Conservation (phyloP, 2,329 filamentous ascomycete species). For the Trichoderma lentiforme region DNA sequence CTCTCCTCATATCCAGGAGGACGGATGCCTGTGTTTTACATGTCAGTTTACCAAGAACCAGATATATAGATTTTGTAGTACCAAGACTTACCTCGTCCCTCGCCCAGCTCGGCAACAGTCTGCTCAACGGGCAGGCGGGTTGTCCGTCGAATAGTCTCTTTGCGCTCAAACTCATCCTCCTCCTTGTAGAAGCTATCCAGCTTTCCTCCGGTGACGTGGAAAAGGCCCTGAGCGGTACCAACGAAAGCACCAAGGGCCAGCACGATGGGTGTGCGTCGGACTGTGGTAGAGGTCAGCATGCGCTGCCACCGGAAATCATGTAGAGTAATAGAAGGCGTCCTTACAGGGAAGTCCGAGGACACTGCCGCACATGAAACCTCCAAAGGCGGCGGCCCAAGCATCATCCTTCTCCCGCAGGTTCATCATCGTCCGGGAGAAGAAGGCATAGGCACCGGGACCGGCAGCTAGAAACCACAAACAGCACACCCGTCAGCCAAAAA, state of each 20-base stretch:
- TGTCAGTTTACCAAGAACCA: background rate
- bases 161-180: constrained; percentile 69
- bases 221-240: constrained; percentile 57
- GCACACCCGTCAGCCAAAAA: background rate
- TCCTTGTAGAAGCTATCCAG: constrained; percentile 51
- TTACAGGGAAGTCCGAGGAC: constrained; percentile 71
- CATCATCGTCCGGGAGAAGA: constrained; percentile 71
- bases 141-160: constrained; percentile 69
- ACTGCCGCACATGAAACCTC: constrained; percentile 72
- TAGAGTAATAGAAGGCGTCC: constrained; percentile 26
- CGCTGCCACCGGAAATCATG: background rate
- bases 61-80: background rate
- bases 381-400: constrained; percentile 68
- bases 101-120: constrained; percentile 76
- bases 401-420: constrained; percentile 87
- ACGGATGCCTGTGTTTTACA: constrained; percentile 63
- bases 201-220: constrained; percentile 66
- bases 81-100: constrained; percentile 70
- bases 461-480: constrained; percentile 43
- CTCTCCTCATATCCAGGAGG: constrained; percentile 82
- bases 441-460: constrained; percentile 69
- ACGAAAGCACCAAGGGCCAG: constrained; percentile 62
- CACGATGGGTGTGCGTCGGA: constrained; percentile 61
- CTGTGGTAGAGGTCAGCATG: constrained; percentile 24
- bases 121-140: constrained; percentile 73